phyloP scores from a whole-genome alignment of 2,329 filamentous ascomycete species.

The Claviceps maximensis region DNA sequence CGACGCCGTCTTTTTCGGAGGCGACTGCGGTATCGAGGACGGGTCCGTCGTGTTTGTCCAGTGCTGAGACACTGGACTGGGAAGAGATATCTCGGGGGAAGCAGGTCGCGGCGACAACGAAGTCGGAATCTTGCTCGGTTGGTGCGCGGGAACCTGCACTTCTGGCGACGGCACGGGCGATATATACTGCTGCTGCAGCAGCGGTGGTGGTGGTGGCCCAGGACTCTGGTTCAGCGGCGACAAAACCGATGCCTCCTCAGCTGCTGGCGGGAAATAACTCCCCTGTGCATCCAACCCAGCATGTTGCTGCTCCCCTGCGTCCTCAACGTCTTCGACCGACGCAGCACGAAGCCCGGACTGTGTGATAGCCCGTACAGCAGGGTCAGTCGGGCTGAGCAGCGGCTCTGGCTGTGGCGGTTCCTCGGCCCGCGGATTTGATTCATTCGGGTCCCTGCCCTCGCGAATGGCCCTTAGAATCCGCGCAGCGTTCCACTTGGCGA shows the following conservation, averaged over 20 bases:
- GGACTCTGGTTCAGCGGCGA: constrained; percentile 22
- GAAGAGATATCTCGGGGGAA: constrained; percentile 8
- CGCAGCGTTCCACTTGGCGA: constrained; percentile 88
- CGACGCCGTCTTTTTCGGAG: no score
- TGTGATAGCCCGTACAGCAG: constrained; percentile 41
- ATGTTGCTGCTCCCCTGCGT: constrained; percentile 23
- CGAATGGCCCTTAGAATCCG: constrained; percentile 85
- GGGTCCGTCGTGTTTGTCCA: constrained; percentile 7
- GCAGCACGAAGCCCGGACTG: constrained; percentile 24
- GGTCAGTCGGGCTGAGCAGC: constrained; percentile 48
- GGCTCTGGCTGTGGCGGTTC: constrained; percentile 24
- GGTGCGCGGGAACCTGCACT: constrained; percentile 14
- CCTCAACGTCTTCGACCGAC: constrained; percentile 40
- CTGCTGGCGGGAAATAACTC: constrained; percentile 21
- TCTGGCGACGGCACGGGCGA: constrained; percentile 8
- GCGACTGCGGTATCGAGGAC: constrained; percentile 1
- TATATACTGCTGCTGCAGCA: constrained; percentile 7
- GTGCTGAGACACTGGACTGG: constrained; percentile 5
- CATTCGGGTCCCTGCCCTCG: constrained; percentile 83
- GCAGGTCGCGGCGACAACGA: constrained; percentile 11
- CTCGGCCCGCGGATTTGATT: constrained; percentile 53
- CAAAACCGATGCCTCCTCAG: constrained; percentile 18
- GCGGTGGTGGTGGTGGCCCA: not conserved
- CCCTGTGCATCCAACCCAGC: constrained; percentile 13
- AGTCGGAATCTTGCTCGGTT: constrained; percentile 13